Evolutionary conservation across 176 grass and related monocot genomes (phyloP), one percentile per base, ranked within the genome.

Genomic region (Metroxylon sagu): DNA sequence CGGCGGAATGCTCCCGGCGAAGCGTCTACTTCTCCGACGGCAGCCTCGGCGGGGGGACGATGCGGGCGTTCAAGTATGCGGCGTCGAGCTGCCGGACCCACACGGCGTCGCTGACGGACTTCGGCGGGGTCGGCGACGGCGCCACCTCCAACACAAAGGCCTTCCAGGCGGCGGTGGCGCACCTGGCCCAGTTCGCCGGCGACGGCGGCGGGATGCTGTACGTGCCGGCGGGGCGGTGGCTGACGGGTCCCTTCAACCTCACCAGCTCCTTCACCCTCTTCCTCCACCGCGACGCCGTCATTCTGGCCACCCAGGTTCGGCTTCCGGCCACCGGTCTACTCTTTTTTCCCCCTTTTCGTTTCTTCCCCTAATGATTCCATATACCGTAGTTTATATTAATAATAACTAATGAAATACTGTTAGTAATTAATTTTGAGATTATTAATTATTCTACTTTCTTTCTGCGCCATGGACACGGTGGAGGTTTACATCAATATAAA

Each of bases 171-270:
- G 93, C 93, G 29, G 81, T 98, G 30, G 79, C 65, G 4, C 81
- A 92, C 56, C 74, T 98, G 19, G 75, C 79, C 50, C 93, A 98
- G 74, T 89, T 78, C 78, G 75, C 76, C 0, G 68, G 54, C 48
- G 75, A 15, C 31, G 81, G 93, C 35, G 92, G 93, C 3, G 84
- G 59, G 17, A 89, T 89, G 87, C 81, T 89, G 12, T 89, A 81
- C 65, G 82, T 98, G 12, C 94, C 93, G 29, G 67, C 82, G 3
- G 94, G 94, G 25, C 74, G 55, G 74, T 98, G 93, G 93, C 76
- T 98, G 4, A 98, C 93, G 3, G 93, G 84, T 28, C 93, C 93
- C 0, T 98, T 98, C 72, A 98, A 92, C 79, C 84, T 92, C 16
- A 98, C 88, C 16, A 92, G 84, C 73, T 80, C 73, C 66, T 98